Evolutionary conservation across 805 yeast species (phyloP).

Genomic region (Kodamaea laetipori): DNA sequence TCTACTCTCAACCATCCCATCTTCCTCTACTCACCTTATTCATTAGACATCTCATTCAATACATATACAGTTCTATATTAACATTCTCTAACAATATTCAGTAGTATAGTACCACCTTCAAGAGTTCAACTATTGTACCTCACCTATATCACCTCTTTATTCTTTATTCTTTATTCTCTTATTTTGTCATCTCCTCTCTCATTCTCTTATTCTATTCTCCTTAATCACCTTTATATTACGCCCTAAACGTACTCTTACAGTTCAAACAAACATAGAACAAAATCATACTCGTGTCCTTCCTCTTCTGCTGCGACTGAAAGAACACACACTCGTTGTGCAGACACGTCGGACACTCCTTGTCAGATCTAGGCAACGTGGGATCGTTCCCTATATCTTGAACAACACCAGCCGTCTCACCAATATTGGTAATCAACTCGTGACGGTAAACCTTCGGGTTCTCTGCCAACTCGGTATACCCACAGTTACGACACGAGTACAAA

Average conservation of each 20-base stretch:
- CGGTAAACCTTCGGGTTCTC: constrained; percentile 85
- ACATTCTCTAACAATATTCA: too few relatives aligned
- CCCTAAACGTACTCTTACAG: constrained; percentile 74
- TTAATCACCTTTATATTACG: constrained; percentile 10
- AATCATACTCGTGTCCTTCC: constrained; percentile 94
- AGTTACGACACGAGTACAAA: constrained; percentile 90
- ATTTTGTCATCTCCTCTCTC: too few relatives aligned
- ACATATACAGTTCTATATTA: too few relatives aligned
- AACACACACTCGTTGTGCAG: constrained; percentile 88
- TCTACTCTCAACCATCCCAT: too few relatives aligned
- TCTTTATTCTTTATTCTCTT: too few relatives aligned
- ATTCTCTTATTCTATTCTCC: not conserved
- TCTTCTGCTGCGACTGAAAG: constrained; percentile 93
- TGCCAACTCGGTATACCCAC: constrained; percentile 91
- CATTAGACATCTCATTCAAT: too few relatives aligned
- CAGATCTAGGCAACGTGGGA: constrained; percentile 96
- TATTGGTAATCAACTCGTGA: constrained; percentile 87
- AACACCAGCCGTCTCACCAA: constrained; percentile 95
- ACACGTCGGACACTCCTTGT: constrained; percentile 91
- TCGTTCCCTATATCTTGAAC: constrained; percentile 94
- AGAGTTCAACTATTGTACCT: too few relatives aligned
- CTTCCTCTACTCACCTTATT: too few relatives aligned
- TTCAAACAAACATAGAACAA: constrained; percentile 88
- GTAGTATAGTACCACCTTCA: too few relatives aligned
- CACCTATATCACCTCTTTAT: too few relatives aligned